Base-by-base conservation (phyloP, 139 green algal species). In the Micractinium sp. region DNA sequence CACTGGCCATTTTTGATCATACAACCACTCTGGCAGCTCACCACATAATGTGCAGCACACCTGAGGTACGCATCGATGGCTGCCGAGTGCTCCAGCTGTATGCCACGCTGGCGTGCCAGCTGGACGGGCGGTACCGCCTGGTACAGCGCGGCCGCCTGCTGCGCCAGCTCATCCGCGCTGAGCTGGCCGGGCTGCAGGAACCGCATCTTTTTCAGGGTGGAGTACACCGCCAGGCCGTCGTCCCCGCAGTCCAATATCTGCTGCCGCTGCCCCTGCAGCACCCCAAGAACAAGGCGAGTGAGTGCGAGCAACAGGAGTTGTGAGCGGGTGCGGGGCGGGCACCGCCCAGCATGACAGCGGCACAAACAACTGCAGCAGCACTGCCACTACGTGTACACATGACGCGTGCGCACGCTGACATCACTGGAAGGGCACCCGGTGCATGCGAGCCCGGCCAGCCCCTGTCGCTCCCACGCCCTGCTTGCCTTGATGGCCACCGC, bases 161-260 rank as follows among this genome's bases (percentile, higher is more conserved):
- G 81, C 12, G 93, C 93, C 74, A 96, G 91, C 83, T 94, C 86
- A 67, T 96, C 94, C 53, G 88, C 89, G 3, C 77, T 80, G 35
- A 89, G 74, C 31, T 81, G 41, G 5, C 85, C 84, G 0, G 90
- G 90, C 19, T 81, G 85, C n/a, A 93, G 84, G 23, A 96, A 90
- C 15, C 79, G 60, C 85, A 98, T 81, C 53, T 94, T 95, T 56
- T 92, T 93, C 27, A 98, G 90, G 29, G 90, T 84, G 3, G 84
- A 90, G 86, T 98, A 95, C 77, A 95, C 87, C 39, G 93, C 90
- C 39, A 94, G 91, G 74, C 94, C 94, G 74, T 95, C 93, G 0
- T 92, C 85, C 22, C 73, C 92, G 38, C 90, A 86, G 0, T 56
- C 87, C 38, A 98, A 87, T 39, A 98, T 90, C 35, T 90, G 60